Base-by-base conservation (phyloP, 306 rosid species). In the Dalbergia cultrata region DNA sequence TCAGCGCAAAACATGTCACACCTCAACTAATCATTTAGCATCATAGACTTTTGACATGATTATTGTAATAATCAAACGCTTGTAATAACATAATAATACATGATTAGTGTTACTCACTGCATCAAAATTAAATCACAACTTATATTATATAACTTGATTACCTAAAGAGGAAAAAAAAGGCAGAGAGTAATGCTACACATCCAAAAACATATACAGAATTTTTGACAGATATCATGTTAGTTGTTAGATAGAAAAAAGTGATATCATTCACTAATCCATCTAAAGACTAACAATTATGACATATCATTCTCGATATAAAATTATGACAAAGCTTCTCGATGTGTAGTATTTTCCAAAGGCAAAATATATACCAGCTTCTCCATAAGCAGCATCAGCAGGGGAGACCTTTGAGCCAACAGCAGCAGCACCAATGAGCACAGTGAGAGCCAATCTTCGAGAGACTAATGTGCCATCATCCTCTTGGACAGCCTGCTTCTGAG, bases 301-400 rank as follows among this genome's bases (percentile, higher is more conserved):
- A 26, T 21, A 21, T 26, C 3, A 26, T 26, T 26, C 31, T 26
- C 31, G 31, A 26, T 26, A 26, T 26, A 26, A 26, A 26, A 26
- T 26, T 26, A 2, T 26, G 31, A 3, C 31, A 26, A 26, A 26
- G 31, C 2, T 26, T 26, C 31, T 26, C 31, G 31, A 26, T 26
- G 31, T 26, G 3, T 26, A 26, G 31, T 26, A 26, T 26, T 26
- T 26, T 26, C 31, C 31, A 26, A 26, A 26, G 3, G 31, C 31
- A 26, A 44, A 3, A 83, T 79, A 91, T 14, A 77, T 87, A 96
- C 99, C 99, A 35, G 98, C 87, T 89, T 96, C 92, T 4, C 99
- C 99, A 71, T 90, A 96, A 43, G 99, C 99, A 7, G 99, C 99
- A 82, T 93, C 93, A 4, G 99, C 97, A 21, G 99, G 99, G 18